A percentile compares a stretch with the other conserved stretches of the same genome.
Conservation (phyloP, 495 filamentous ascomycete species). For the Talaromyces wortmannii region DNA sequence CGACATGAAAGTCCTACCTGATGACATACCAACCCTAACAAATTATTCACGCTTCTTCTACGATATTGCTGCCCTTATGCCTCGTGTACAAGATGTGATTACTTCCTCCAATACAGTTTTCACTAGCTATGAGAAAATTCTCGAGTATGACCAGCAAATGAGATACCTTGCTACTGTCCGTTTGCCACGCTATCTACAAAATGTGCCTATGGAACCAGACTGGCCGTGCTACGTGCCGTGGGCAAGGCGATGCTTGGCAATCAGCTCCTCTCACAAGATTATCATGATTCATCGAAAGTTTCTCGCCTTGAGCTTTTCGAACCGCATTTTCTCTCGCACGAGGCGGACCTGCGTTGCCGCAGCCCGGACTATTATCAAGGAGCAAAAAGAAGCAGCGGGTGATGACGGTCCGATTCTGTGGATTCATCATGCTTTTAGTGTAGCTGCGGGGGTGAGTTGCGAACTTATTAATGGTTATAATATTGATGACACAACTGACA, state of each 20-base stretch:
- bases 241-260: conserved; percentile 34
- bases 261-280: conserved; percentile 41
- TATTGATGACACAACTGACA: background rate
- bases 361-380: conserved; percentile 38
- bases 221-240: conserved; percentile 34
- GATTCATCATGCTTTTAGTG: conserved; percentile 29
- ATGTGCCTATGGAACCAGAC: conserved; percentile 19
- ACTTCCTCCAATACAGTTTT: conserved; percentile 21
- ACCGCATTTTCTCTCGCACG: conserved; percentile 29
- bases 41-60: conserved; percentile 32
- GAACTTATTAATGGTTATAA: background rate
- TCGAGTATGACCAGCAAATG: conserved; percentile 34
- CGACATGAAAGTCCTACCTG: conserved; percentile 23
- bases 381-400: conserved; percentile 21
- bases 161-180: conserved; percentile 24
- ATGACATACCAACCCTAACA: conserved; percentile 27
- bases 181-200: conserved; percentile 26
- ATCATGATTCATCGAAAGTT: conserved; percentile 47
- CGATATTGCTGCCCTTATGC: conserved; percentile 32
- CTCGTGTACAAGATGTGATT: conserved; percentile 32
- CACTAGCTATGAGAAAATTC: conserved; percentile 35
- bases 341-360: conserved; percentile 37
- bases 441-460: conserved; percentile 19
- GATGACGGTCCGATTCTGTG: conserved; percentile 31
- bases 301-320: conserved; percentile 33